Base-by-base conservation (phyloP, 805 yeast genomes). In the Yamadazyma endophytica region DNA sequence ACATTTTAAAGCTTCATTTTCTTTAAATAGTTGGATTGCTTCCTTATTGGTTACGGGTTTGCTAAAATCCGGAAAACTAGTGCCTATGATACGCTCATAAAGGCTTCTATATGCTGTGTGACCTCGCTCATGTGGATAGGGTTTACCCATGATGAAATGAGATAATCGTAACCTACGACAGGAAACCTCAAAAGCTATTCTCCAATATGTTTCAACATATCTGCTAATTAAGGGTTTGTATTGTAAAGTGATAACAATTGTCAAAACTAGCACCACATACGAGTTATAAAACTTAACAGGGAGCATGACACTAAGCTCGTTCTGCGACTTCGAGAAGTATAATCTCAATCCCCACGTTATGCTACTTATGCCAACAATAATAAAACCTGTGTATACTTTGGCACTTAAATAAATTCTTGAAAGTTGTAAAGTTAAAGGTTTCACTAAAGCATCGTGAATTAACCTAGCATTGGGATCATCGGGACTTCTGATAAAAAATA, bases 381-480 rank as follows among this genome's bases (percentile, higher is more conserved):
- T 85, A 46, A 89, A 78, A 1, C 74, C 63, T 2, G 83, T 74
- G 50, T 89, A 89, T 13, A 85, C 84, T 26, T 75, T 64, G 13
- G 79, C 90, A 17, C 95, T 82, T 17, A 86, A 56, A 2, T 68
- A 67, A 18, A 89, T 79, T 40, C 95, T 69, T 17, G 82, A 76
- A 14, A 89, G 40, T 52, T 92, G 97, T 27, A 81, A 61, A 6
- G 57, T 41, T 47, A 90, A 71, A 1, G 96, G 84, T 43, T 83
- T 77, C 36, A 83, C 81, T 32, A 92, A 57, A 1, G 95, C 92
- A 51, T 89, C 96, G 43, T 87, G 90, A 24, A 90, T 71, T 9
- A 92, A 73, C 43, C 90, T 77, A 27, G 87, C 79, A 45, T 85
- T 82, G 23, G 95, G 96, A 52, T 92, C 97, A 46, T 88, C 96